A percentile compares a stretch with the other conserved stretches of the same genome.
These are phyloP conservation scores for Secale cereale DNA, from an alignment of 176 grass and related monocot genomes.

Conservation along the genomic window DNA sequence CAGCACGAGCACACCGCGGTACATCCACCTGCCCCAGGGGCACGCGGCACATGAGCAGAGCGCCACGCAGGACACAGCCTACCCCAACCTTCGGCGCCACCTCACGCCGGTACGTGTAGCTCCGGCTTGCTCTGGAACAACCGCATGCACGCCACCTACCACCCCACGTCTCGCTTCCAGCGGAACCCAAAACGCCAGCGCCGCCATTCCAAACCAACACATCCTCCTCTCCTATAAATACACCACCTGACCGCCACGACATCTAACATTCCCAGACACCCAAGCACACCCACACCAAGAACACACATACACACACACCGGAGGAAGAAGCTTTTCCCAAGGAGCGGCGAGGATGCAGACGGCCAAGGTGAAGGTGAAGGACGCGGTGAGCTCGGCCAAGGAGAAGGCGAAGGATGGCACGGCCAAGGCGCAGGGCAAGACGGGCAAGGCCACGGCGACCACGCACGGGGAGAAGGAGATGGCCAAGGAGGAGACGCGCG, in stretches of 20 bases:
- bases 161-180: not conserved
- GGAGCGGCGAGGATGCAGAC: conserved; percentile 35
- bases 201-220: not conserved
- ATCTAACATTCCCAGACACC: not conserved
- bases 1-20: not conserved
- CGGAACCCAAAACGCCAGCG: not conserved
- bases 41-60: not conserved
- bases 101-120: conserved; percentile 27
- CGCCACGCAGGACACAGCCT: not conserved
- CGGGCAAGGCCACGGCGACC: conserved; percentile 36
- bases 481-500: conserved; percentile 38
- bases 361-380: conserved; percentile 64
- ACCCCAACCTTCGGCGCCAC: conserved; percentile 2
- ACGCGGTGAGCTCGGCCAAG: conserved; percentile 55
- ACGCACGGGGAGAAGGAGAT: conserved; percentile 53
- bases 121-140: not conserved
- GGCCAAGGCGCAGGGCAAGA: conserved; percentile 53
- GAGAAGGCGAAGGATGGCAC: conserved; percentile 51
- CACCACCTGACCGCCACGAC: not conserved
- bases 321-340: not conserved
- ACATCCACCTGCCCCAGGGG: not conserved
- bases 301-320: no score
- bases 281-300: not conserved
- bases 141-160: conserved; percentile 21
- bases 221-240: not conserved